These are phyloP conservation scores for Phytophthora aleatoria DNA, from an alignment of 352 stramenopile species.

Conservation along the genomic window DNA sequence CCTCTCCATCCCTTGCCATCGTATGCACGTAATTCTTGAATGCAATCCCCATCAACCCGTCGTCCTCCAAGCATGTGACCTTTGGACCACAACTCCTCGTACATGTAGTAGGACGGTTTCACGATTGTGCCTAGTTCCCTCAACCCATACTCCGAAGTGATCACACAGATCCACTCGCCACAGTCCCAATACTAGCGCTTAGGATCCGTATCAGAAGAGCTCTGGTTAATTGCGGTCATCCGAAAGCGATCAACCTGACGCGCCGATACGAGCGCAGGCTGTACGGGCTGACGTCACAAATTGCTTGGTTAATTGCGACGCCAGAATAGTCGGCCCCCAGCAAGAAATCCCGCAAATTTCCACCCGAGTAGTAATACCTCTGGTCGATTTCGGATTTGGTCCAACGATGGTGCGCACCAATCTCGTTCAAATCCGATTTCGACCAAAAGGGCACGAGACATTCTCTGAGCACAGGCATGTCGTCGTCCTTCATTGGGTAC, in stretches of 20 bases:
- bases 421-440: neutral
- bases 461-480: neutral
- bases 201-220: too few species aligned
- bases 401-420: neutral
- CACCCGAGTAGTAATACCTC: neutral
- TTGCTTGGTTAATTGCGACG: neutral
- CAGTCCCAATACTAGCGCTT: too few species aligned
- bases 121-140: neutral
- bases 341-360: neutral
- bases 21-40: conserved; percentile 7
- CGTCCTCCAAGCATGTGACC: conserved; percentile 1
- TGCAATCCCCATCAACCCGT: conserved; percentile 3
- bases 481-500: neutral
- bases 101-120: conserved; percentile 1
- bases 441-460: conserved; percentile 2
- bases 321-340: too few species aligned
- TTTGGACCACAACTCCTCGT: neutral
- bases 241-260: too few species aligned
- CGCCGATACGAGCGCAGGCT: too few species aligned
- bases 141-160: too few species aligned
- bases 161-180: too few species aligned
- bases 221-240: too few species aligned
- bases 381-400: neutral
- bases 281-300: neutral
- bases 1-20: neutral